These are phyloP conservation scores for Clarireedia paspali DNA, from an alignment of 2,329 filamentous ascomycete genomes.

Conservation along the genomic window DNA sequence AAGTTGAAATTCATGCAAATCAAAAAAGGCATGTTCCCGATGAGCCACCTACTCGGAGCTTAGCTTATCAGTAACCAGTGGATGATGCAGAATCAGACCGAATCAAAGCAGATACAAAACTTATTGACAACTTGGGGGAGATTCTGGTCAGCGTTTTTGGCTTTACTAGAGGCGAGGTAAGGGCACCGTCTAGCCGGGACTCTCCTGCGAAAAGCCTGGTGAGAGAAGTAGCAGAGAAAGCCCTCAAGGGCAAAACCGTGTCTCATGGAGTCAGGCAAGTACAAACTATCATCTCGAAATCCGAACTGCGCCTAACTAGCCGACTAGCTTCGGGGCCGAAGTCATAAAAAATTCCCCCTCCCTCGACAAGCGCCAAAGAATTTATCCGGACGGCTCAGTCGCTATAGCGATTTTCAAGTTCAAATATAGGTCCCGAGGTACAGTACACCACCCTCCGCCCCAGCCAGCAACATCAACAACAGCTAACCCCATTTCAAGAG, in stretches of 20 bases:
- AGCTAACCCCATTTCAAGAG: slow-evolving; percentile 6
- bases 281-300: not conserved
- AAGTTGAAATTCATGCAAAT: not conserved
- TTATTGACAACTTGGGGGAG: slow-evolving; percentile 11
- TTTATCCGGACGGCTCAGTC: not conserved
- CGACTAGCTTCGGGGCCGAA: not conserved
- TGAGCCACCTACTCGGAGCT: not conserved
- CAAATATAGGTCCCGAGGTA: slow-evolving; percentile 10
- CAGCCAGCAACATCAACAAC: too few relatives aligned
- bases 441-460: not conserved
- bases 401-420: slow-evolving; percentile 3
- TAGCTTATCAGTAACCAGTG: slow-evolving; percentile 7
- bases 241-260: slow-evolving; percentile 6
- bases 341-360: not conserved
- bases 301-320: not conserved
- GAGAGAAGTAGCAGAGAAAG: slow-evolving; percentile 9
- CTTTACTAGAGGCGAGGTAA: not conserved
- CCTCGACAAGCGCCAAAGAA: not conserved
- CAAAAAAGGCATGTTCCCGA: not conserved
- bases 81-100: slow-evolving; percentile 12
- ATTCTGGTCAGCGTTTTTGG: slow-evolving; percentile 15
- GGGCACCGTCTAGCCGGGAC: accelerated
- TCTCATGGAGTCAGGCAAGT: slow-evolving; percentile 11
- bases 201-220: not conserved
- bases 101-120: slow-evolving; percentile 15